Evolutionary conservation across 2,329 filamentous ascomycete genomes (phyloP).

Genomic region (Sarocladiaceae sp.): DNA sequence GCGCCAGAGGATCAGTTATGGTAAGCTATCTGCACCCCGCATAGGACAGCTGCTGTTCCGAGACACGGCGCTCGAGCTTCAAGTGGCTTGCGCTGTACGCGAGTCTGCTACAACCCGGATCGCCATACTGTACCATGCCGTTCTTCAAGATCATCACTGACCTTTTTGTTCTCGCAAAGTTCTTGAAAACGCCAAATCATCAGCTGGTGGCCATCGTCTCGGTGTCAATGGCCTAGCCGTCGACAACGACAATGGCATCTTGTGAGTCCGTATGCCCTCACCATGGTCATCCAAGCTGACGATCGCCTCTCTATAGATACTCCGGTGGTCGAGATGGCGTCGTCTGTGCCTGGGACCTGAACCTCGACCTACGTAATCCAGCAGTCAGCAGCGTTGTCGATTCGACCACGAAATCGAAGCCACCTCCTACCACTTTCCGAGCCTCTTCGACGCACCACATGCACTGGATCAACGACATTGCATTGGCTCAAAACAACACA

Average conservation of each 20-base stretch:
- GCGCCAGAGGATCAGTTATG: slow-evolving; percentile 68
- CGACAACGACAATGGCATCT: slow-evolving; percentile 74
- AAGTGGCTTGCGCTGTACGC: not conserved
- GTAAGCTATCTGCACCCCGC: slow-evolving; percentile 33
- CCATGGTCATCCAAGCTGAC: no score
- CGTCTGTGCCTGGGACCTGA: slow-evolving; percentile 91
- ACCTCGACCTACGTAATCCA: slow-evolving; percentile 55
- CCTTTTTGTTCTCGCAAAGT: slow-evolving; percentile 33
- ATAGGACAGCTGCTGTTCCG: slow-evolving; percentile 4
- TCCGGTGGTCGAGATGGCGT: slow-evolving; percentile 93
- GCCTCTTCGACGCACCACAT: slow-evolving; percentile 72
- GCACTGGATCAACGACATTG: slow-evolving; percentile 94
- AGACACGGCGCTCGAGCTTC: not conserved
- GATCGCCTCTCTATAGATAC: no score
- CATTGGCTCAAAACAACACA: slow-evolving; percentile 70
- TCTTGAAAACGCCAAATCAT: slow-evolving; percentile 54
- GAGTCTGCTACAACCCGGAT: not conserved
- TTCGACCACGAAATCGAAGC: slow-evolving; percentile 25
- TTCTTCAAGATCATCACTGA: slow-evolving; percentile 4
- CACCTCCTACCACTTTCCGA: slow-evolving; percentile 53
- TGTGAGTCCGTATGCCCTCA: no score
- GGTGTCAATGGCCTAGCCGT: slow-evolving; percentile 94
- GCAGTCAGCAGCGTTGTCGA: slow-evolving; percentile 12
- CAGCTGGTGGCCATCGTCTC: slow-evolving; percentile 77
- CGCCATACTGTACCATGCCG: not conserved